phyloP scores from a whole-genome alignment of 495 filamentous ascomycete genomes.

The Pseudevernia furfuracea region DNA sequence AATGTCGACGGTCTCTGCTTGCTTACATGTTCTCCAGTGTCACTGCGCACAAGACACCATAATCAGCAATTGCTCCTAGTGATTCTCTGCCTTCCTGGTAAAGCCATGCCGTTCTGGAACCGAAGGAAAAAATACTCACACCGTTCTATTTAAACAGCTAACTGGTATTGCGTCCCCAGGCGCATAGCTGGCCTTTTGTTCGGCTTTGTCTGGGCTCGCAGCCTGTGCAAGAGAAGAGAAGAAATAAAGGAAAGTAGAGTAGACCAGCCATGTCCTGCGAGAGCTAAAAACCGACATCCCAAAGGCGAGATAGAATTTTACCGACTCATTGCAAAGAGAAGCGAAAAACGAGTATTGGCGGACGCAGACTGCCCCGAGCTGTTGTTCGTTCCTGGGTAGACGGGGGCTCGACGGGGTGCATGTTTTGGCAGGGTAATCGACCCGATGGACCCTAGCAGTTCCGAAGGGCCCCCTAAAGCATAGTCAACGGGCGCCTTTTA shows the following conservation, averaged over 20 bases:
- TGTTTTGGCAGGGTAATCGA: slow-evolving; percentile 3
- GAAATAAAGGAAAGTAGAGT: not conserved
- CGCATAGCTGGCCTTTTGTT: slow-evolving; percentile 44
- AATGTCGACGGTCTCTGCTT: slow-evolving; percentile 12
- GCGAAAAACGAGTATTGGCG: not conserved
- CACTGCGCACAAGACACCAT: slow-evolving; percentile 30
- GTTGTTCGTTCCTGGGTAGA: not conserved
- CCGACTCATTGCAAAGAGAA: not conserved
- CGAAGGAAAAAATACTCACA: slow-evolving; percentile 40
- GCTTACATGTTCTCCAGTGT: slow-evolving; percentile 57
- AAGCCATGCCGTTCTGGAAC: too few species aligned
- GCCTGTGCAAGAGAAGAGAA: slow-evolving; percentile 15
- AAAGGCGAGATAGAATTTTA: not conserved
- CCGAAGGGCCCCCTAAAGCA: too few species aligned
- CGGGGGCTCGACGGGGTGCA: not conserved
- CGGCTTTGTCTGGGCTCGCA: slow-evolving; percentile 25
- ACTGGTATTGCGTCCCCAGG: slow-evolving; percentile 51
- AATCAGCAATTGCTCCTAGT: slow-evolving; percentile 11
- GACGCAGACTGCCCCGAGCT: not conserved
- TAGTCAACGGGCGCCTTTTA: too few species aligned
- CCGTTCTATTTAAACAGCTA: slow-evolving; percentile 58
- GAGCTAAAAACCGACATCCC: not conserved
- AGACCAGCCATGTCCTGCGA: slow-evolving; percentile 2
- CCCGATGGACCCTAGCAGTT: not conserved
- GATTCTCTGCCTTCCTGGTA: not conserved